Evolutionary conservation across 345 rosid genomes (phyloP).

Genomic region (Laguncularia racemosa): DNA sequence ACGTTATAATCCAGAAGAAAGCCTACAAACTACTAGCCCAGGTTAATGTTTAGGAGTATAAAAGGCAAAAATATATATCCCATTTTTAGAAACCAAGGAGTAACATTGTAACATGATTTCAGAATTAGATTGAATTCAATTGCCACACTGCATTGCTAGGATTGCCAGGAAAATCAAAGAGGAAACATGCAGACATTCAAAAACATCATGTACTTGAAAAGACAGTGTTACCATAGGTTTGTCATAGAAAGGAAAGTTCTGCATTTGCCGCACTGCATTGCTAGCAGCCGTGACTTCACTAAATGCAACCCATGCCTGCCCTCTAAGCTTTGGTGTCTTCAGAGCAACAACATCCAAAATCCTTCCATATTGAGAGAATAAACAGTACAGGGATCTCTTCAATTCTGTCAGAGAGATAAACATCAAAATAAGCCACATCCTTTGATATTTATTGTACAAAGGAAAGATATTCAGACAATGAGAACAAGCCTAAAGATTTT

Average conservation of each 20-base stretch:
- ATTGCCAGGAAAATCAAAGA: too few species aligned
- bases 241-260: slow-evolving; percentile 90
- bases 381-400: slow-evolving; percentile 88
- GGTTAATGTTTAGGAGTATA: too few species aligned
- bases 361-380: slow-evolving; percentile 96
- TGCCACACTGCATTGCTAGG: too few species aligned
- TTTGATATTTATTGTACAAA: background rate
- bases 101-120: too few species aligned
- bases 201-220: too few species aligned
- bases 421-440: background rate
- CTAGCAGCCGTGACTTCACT: slow-evolving; percentile 91
- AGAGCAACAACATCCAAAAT: slow-evolving; percentile 94
- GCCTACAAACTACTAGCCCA: too few species aligned
- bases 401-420: slow-evolving; percentile 45
- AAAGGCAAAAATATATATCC: too few species aligned
- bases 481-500: too few species aligned
- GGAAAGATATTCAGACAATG: background rate
- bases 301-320: slow-evolving; percentile 97
- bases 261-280: slow-evolving; percentile 95
- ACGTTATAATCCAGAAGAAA: too few species aligned
- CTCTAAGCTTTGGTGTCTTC: slow-evolving; percentile 93
- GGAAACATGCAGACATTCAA: too few species aligned
- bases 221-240: slow-evolving; percentile 66
- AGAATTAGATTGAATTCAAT: too few species aligned
- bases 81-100: too few species aligned